These are phyloP conservation scores for Euphrasia confusa DNA, from an alignment of 257 asterid genomes.

Conservation along the genomic window DNA sequence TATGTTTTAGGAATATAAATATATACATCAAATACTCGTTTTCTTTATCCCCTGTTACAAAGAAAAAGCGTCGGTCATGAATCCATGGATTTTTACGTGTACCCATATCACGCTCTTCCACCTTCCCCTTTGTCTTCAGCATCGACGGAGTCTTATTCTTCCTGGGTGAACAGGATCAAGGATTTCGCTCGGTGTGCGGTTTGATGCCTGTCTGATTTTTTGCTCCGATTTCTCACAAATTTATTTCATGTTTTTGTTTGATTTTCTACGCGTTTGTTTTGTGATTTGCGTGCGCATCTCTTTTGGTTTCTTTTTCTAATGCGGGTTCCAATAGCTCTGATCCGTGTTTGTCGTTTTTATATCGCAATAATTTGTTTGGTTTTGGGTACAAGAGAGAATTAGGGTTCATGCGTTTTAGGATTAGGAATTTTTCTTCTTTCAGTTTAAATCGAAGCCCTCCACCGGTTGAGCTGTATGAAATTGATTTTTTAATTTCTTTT, in stretches of 20 bases:
- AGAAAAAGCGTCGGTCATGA: constrained; percentile 21
- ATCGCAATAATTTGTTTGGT: constrained; percentile 10
- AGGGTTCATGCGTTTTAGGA: no score
- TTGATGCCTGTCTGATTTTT: constrained; percentile 2
- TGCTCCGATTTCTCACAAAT: neutral
- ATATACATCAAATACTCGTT: constrained; percentile 21
- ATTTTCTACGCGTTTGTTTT: constrained; percentile 12
- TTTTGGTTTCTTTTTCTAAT: neutral
- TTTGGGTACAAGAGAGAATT: no score
- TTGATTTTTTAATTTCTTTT: no score
- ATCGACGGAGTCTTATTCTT: constrained; percentile 31
- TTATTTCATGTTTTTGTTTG: neutral
- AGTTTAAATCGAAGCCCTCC: no score
- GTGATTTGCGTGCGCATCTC: constrained; percentile 1
- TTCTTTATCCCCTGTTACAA: constrained; percentile 31
- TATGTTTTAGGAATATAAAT: no score
- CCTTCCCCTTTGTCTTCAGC: constrained; percentile 10
- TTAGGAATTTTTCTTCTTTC: no score
- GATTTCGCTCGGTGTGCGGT: constrained; percentile 61
- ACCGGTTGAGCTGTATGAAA: no score
- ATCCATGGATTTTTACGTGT: constrained; percentile 75
- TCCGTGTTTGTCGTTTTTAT: constrained; percentile 23
- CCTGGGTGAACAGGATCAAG: constrained; percentile 53
- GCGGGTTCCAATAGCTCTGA: constrained; percentile 26
- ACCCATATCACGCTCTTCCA: constrained; percentile 60